These are phyloP conservation scores for Fusarium sp. DNA, from an alignment of 2,329 filamentous ascomycete genomes.

Conservation along the genomic window DNA sequence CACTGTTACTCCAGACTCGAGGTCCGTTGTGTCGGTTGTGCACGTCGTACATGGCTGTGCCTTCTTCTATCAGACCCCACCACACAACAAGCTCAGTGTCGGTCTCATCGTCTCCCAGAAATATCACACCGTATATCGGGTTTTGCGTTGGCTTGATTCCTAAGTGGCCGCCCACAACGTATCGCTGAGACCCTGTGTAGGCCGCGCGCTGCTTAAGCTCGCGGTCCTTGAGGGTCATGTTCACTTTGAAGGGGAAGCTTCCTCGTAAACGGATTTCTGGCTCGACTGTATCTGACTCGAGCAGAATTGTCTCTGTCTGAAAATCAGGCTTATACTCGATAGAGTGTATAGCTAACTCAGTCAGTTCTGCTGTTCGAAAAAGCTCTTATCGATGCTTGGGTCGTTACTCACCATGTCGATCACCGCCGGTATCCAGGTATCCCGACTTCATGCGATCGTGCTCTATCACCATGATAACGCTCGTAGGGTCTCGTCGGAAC, in stretches of 20 bases:
- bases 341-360: conserved; percentile 37
- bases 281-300: conserved; percentile 42
- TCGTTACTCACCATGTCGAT: conserved; percentile 26
- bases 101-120: conserved; percentile 40
- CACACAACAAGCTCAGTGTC: conserved; percentile 45
- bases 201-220: conserved; percentile 43
- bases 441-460: conserved; percentile 41
- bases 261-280: conserved; percentile 38
- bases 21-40: conserved; percentile 38
- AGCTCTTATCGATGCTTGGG: neutral
- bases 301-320: conserved; percentile 43
- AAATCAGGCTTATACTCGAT: conserved; percentile 46
- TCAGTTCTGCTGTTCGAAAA: conserved; percentile 12
- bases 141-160: conserved; percentile 42
- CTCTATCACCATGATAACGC: conserved; percentile 46
- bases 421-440: conserved; percentile 37
- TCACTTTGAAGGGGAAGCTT: conserved; percentile 46
- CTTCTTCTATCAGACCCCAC: conserved; percentile 46
- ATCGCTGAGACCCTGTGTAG: conserved; percentile 44
- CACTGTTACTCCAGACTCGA: conserved; percentile 45
- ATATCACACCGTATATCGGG: conserved; percentile 44
- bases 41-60: conserved; percentile 45
- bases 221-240: conserved; percentile 36
- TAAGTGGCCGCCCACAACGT: conserved; percentile 41
- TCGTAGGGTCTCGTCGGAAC: conserved; percentile 39